These are phyloP conservation scores for Saussurea involucrata DNA, from an alignment of 129 eudicot species.

Conservation along the genomic window DNA sequence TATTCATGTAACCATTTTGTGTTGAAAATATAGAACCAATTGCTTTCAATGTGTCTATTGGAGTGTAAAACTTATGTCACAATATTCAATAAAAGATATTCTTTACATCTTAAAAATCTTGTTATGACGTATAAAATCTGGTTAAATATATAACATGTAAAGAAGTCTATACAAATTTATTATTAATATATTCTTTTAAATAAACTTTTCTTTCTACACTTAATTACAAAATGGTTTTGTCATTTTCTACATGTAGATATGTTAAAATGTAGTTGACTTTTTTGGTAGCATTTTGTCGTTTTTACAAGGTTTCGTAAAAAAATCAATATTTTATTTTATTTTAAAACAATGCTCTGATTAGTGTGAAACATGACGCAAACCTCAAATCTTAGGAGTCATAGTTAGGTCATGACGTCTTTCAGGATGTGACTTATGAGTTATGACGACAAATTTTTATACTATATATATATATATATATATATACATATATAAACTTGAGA, in stretches of 20 bases:
- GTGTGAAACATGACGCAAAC: background rate
- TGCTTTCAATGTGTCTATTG: constrained; percentile 23
- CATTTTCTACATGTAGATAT: background rate
- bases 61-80: constrained; percentile 29
- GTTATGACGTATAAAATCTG: background rate
- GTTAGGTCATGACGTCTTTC: background rate
- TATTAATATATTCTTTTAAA: background rate
- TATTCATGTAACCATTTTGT: background rate
- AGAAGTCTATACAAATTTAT: background rate
- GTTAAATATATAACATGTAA: background rate
- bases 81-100: constrained; percentile 17
- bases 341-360: background rate
- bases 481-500: background rate
- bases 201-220: background rate
- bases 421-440: background rate
- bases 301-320: background rate
- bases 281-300: background rate
- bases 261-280: background rate
- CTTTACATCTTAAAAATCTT: background rate
- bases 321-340: no score
- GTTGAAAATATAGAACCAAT: constrained; percentile 22
- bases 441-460: background rate
- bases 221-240: background rate
- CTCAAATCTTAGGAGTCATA: background rate
- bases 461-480: no score